phyloP scores from a whole-genome alignment of 106 monocot species.

The Posidonia australis region DNA sequence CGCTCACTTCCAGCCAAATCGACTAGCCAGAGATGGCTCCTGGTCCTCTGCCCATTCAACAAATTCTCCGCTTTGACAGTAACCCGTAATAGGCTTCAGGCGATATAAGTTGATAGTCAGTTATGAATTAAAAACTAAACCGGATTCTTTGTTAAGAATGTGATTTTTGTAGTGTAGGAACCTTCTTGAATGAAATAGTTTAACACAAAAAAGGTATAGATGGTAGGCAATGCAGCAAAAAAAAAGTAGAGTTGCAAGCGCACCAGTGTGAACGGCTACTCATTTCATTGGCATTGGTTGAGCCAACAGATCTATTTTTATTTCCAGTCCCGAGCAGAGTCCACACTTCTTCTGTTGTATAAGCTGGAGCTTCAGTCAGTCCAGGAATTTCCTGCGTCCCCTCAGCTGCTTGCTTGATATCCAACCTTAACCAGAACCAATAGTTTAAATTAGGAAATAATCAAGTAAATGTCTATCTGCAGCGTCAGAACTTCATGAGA shows the following conservation, averaged over 20 bases:
- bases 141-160: no score
- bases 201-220: not conserved
- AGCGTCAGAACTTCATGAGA: no score
- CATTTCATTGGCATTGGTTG: slow-evolving; percentile 85
- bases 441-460: not conserved
- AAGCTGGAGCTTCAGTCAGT: slow-evolving; percentile 48
- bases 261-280: slow-evolving; percentile 98
- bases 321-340: slow-evolving; percentile 53
- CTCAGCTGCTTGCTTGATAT: slow-evolving; percentile 74
- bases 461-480: no score
- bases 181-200: no score
- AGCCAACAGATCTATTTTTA: slow-evolving; percentile 78
- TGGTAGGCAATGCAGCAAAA: not conserved
- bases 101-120: not conserved
- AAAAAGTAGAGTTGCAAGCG: no score
- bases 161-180: no score
- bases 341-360: slow-evolving; percentile 61
- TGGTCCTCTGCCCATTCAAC: slow-evolving; percentile 39
- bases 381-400: slow-evolving; percentile 90
- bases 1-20: slow-evolving; percentile 98
- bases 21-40: slow-evolving; percentile 83
- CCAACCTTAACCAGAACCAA: slow-evolving; percentile 40
- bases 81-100: slow-evolving; percentile 69
- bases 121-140: no score
- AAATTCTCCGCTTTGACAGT: slow-evolving; percentile 57